Evolutionary conservation across 2,329 filamentous ascomycete genomes (phyloP), one percentile per base, ranked within the genome.

Genomic region (Penicillium frequentans): DNA sequence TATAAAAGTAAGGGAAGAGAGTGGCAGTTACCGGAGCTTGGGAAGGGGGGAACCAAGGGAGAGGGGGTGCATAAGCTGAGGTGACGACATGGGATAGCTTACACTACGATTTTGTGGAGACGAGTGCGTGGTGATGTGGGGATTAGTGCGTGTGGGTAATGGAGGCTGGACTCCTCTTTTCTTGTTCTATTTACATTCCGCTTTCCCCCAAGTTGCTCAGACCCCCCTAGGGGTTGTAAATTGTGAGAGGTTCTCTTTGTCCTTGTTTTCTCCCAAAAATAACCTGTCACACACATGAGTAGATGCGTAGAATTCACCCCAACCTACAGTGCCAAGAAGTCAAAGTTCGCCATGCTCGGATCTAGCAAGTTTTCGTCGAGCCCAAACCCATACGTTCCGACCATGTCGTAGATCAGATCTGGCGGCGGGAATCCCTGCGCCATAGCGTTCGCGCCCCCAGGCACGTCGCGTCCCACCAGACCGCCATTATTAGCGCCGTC

Each of bases 331-430:
- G 70, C 68, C 54, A 75, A 58, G 56, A 73, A 76, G 23, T 76
- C 74, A 61, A 76, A 76, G 58, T 69, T 74, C 16, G 74, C 70
- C 70, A 76, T 74, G 49, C 72, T 76, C 14, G 74, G 74, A 63
- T 76, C 74, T 42, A 76, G 65, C 52, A 76, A 58, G 57, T 76
- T 74, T 62, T 76, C 74, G 47, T 76, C 74, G 35, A 76, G 61
- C 7, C 73, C 73, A 53, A 76, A 76, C 13, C 74, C 74, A 62
- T 76, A 76, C 16, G 74, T 75, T 19, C 74, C 74, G n/a, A 76
- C 73, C 74, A 76, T 76, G 47, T 74, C 73, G 56, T 75, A 76
- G 35, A 76, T 76, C 58, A 76, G 54, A 59, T 76, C 74, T 8
- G 73, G 74, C 3, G 74, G 73, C 7, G 73, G 73, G 44, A 75